Evolutionary conservation across 345 rosid species (phyloP), one percentile per base, ranked within the genome.

Genomic region (Corymbia maculata): DNA sequence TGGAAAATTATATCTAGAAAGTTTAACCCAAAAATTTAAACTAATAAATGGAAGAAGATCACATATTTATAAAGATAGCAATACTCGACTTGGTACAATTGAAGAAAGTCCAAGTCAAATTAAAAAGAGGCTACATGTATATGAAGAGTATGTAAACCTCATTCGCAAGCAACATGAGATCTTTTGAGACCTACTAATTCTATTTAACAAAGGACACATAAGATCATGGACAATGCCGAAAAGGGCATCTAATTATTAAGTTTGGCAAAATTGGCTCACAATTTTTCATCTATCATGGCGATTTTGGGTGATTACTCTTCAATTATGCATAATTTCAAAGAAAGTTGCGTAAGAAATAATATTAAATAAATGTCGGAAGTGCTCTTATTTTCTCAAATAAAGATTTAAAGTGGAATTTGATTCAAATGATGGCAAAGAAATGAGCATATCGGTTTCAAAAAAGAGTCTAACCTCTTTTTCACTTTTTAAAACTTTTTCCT

Each of bases 141-240:
- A n/a, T 3, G n/a, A 64, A 64, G 9, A 64, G 4, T 4, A n/a
- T 13, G 0, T n/a, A n/a, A 64, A 64, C 1, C 1, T 2, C 7
- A 0, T 64, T 1, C 13, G 7, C 2, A n/a, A 0, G 9, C 2
- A 1, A 75, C 1, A 1, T 6, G 8, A 75, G 2, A 75, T 75
- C 7, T 42, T 75, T 75, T 44, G 82, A 42, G 14, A 5, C 2
- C 13, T 1, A 1, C 13, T 75, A 19, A 75, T 75, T 21, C 1
- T 42, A 9, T 42, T 75, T 19, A 1, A 9, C 26, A 19, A 75
- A 42, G 49, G 26, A 6, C 49, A 1, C 19, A 26, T 42, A 42
- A 42, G 14, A 9, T 9, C 0, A 1, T 19, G 49, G 1, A 42
- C 2, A 4, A 19, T 75, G 14, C 19, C 3, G 26, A 36, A 36